A percentile compares a stretch with the other conserved stretches of the same genome.
Evolutionary conservation across 192 early-diverging fungal genomes (phyloP).

Genomic region (Thamnidium elegans): DNA sequence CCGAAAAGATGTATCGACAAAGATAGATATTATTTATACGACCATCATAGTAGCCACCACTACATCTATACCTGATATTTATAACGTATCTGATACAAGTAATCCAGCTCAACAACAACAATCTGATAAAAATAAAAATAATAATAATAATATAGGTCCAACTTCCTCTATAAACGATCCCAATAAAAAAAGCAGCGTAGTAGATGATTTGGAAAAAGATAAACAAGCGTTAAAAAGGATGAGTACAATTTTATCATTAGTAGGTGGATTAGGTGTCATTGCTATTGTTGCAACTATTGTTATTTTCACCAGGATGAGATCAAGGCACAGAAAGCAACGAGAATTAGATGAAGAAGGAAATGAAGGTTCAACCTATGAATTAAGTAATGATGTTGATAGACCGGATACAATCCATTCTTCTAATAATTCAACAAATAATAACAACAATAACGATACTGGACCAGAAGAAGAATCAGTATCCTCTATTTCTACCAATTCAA

Average conservation of each 20-base stretch:
- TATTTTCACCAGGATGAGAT: constrained; percentile 20
- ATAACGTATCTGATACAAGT: too few relatives aligned
- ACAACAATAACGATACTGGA: neutral
- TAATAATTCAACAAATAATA: neutral
- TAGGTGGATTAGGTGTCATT: constrained; percentile 20
- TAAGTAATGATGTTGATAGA: neutral
- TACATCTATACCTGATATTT: too few relatives aligned
- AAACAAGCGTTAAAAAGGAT: constrained; percentile 24
- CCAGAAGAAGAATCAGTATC: neutral
- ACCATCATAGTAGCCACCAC: too few relatives aligned
- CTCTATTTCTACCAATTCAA: neutral
- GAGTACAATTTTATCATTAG: constrained; percentile 22
- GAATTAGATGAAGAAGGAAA: neutral
- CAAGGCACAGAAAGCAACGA: neutral
- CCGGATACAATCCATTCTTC: neutral
- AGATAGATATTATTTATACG: too few relatives aligned
- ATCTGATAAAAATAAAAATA: too few relatives aligned
- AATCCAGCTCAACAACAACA: too few relatives aligned
- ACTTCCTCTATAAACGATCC: neutral
- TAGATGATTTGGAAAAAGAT: constrained; percentile 18
- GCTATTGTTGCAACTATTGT: constrained; percentile 20
- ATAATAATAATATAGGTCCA: too few relatives aligned
- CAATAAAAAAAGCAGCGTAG: neutral
- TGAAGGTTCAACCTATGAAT: neutral
- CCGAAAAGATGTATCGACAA: too few relatives aligned